Evolutionary conservation across 352 stramenopile species (phyloP).

Genomic region (Phytophthora ramorum): DNA sequence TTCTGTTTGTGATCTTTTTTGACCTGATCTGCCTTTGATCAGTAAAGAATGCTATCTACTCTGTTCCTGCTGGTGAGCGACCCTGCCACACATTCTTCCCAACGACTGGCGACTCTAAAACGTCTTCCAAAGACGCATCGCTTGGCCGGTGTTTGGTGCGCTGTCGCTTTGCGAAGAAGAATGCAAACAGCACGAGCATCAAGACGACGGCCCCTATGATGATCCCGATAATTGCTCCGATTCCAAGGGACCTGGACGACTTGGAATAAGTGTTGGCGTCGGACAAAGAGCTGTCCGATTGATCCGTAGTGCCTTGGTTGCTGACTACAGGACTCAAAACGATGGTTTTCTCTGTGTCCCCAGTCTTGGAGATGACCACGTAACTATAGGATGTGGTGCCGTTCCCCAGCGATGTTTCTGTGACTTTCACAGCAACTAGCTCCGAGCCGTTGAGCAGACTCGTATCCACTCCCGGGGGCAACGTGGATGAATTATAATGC

Average conservation of each 20-base stretch:
- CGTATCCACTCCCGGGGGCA: conserved; percentile 36
- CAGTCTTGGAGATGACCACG: conserved; percentile 41
- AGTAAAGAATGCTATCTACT: too few species aligned
- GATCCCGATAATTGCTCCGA: conserved; percentile 16
- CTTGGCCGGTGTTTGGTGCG: not conserved
- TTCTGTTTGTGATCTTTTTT: too few species aligned
- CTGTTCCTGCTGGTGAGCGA: not conserved
- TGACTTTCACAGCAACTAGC: conserved; percentile 48
- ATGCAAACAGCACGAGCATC: conserved; percentile 17
- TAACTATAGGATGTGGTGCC: conserved; percentile 43
- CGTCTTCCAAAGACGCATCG: conserved; percentile 1
- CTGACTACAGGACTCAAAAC: conserved; percentile 16
- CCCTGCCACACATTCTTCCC: conserved; percentile 3
- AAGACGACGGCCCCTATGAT: conserved; percentile 9
- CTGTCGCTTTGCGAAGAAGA: conserved; percentile 18
- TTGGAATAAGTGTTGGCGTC: not conserved
- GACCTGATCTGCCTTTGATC: too few species aligned
- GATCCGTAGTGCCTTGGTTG: not conserved
- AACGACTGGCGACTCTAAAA: conserved; percentile 13
- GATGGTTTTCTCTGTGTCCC: conserved; percentile 19
- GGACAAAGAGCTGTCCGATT: conserved; percentile 8
- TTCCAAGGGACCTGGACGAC: conserved; percentile 6
- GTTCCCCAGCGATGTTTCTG: conserved; percentile 29
- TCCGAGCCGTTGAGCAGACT: conserved; percentile 46
- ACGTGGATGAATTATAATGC: conserved; percentile 46